Evolutionary conservation across 805 yeast species (phyloP).

Genomic region (Ogataea nonfermentans): DNA sequence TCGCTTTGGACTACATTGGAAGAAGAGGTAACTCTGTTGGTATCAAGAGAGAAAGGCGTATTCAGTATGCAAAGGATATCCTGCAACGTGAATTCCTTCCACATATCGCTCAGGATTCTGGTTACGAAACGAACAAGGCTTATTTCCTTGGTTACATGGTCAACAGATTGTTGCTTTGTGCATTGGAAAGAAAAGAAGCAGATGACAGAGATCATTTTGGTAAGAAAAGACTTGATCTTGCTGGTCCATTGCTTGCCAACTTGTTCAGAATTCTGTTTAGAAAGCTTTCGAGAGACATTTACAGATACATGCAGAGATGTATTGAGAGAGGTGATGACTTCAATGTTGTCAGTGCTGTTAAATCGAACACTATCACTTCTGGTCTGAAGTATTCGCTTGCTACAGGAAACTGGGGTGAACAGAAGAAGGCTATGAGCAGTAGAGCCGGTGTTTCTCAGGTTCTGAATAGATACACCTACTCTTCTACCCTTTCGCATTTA

Average conservation of each 20-base stretch:
- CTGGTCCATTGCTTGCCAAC: constrained; percentile 96
- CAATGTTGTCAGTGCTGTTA: constrained; percentile 93
- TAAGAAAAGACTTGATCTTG: constrained; percentile 95
- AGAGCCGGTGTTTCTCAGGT: constrained; percentile 99
- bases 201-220: constrained; percentile 99
- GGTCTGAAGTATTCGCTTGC: constrained; percentile 97
- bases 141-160: constrained; percentile 98
- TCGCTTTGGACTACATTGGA: constrained; percentile 96
- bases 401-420: constrained; percentile 99
- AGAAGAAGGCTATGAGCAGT: constrained; percentile 97
- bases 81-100: constrained; percentile 95
- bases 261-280: constrained; percentile 92
- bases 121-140: constrained; percentile 95
- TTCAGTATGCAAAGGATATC: constrained; percentile 95
- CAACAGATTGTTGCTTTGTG: constrained; percentile 89
- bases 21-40: constrained; percentile 98
- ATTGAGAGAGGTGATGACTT: constrained; percentile 97
- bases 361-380: constrained; percentile 94
- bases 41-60: constrained; percentile 95
- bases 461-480: constrained; percentile 93
- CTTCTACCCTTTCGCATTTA: constrained; percentile 97
- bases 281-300: constrained; percentile 93
- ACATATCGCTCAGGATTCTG: constrained; percentile 95
- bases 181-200: constrained; percentile 94
- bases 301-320: constrained; percentile 98